Evolutionary conservation across 495 filamentous ascomycete genomes (phyloP).

Genomic region (Penicillium bovifimosum): DNA sequence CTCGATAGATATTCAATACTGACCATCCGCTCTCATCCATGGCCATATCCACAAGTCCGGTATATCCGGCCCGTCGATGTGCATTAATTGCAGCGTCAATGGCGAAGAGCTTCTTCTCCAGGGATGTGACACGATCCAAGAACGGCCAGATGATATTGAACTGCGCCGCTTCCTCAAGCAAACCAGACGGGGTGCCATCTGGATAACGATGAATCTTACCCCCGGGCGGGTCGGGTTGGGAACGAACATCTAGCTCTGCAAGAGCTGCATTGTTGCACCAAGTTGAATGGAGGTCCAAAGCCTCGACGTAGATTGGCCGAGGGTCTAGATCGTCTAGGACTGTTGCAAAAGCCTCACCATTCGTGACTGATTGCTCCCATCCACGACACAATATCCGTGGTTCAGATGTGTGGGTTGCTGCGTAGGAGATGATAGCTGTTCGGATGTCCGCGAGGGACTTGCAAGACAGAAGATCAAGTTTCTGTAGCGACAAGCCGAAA

Average conservation of each 20-base stretch:
- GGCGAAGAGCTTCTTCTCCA: slow-evolving; percentile 45
- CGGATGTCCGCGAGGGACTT: slow-evolving; percentile 48
- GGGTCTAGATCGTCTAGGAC: slow-evolving; percentile 48
- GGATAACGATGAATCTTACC: slow-evolving; percentile 50
- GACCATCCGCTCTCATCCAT: slow-evolving; percentile 55
- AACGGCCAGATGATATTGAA: slow-evolving; percentile 57
- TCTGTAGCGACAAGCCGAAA: slow-evolving; percentile 52
- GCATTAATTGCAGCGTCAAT: slow-evolving; percentile 22
- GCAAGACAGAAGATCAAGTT: slow-evolving; percentile 48
- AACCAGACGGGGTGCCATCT: slow-evolving; percentile 43
- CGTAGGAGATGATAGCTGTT: slow-evolving; percentile 39
- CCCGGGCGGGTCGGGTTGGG: slow-evolving; percentile 47
- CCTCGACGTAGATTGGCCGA: slow-evolving; percentile 55
- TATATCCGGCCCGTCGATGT: slow-evolving; percentile 21
- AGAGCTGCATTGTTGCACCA: slow-evolving; percentile 57
- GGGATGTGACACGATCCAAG: slow-evolving; percentile 43
- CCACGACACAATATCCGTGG: slow-evolving; percentile 51
- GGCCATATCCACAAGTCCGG: slow-evolving; percentile 56
- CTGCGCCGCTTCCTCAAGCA: slow-evolving; percentile 52
- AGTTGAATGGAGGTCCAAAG: slow-evolving; percentile 56
- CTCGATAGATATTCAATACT: slow-evolving; percentile 38
- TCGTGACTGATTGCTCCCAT: slow-evolving; percentile 57
- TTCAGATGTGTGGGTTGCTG: slow-evolving; percentile 37
- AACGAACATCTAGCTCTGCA: slow-evolving; percentile 43
- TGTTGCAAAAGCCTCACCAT: slow-evolving; percentile 41